A percentile compares a stretch with the other conserved stretches of the same genome.
phyloP scores from a whole-genome alignment of 441 rosid species.

The Pelargonium citronellum region DNA sequence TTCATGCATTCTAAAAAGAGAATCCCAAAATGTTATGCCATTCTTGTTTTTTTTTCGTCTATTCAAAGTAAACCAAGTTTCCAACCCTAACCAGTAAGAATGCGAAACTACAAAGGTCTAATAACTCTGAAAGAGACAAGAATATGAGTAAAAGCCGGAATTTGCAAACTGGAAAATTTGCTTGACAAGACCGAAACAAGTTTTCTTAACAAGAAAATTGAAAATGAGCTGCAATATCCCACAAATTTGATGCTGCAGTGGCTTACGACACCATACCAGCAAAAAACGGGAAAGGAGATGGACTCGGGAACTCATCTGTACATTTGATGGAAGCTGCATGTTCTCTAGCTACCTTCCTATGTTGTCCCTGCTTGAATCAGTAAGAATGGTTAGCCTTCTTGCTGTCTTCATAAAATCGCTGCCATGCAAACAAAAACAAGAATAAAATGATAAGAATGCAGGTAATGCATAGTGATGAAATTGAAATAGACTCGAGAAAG shows the following conservation, averaged over 20 bases:
- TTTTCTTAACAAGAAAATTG: background rate
- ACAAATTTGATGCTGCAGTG: background rate
- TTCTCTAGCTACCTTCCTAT: conserved; percentile 44
- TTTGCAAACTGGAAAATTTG: background rate
- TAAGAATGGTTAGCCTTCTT: conserved; percentile 60
- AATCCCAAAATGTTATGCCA: too few species aligned
- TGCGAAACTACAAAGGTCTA: too few species aligned
- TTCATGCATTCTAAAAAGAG: too few species aligned
- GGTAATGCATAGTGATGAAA: background rate
- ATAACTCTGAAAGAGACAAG: too few species aligned
- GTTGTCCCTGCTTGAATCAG: conserved; percentile 40
- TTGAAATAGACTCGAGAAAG: background rate
- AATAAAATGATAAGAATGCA: background rate
- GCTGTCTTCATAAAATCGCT: conserved; percentile 65
- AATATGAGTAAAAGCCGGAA: background rate
- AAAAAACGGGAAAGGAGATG: background rate
- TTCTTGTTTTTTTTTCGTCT: too few species aligned
- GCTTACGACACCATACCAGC: background rate
- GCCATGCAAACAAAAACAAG: conserved; percentile 20
- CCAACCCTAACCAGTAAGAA: too few species aligned
- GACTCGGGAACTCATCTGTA: background rate
- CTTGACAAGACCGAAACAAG: background rate
- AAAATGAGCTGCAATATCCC: background rate
- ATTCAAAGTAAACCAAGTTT: too few species aligned
- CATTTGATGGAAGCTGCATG: conserved; percentile 13